phyloP scores from a whole-genome alignment of 2,329 filamentous ascomycete species.

The Cercospora beticola region DNA sequence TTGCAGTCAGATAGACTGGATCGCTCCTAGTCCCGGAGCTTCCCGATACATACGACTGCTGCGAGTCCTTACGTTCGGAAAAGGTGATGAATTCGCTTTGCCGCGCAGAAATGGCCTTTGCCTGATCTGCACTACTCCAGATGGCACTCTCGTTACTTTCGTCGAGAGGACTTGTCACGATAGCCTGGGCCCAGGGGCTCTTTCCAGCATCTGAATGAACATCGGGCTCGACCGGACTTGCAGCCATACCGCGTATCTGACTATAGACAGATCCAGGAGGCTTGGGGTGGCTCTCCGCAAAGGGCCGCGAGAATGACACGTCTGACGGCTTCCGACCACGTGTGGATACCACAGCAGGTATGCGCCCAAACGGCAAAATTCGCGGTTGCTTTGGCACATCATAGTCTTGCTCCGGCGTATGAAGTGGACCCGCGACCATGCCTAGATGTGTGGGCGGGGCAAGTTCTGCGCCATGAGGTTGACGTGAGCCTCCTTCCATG shows the following conservation, averaged over 20 bases:
- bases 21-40: constrained; percentile 58
- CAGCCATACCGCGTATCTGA: constrained; percentile 36
- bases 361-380: constrained; percentile 78
- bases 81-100: constrained; percentile 69
- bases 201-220: constrained; percentile 30
- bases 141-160: neutral
- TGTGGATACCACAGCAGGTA: constrained; percentile 75
- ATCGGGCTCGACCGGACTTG: constrained; percentile 32
- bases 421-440: constrained; percentile 24
- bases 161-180: neutral
- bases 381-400: constrained; percentile 41
- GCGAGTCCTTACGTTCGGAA: constrained; percentile 69
- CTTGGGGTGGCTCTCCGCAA: constrained; percentile 52
- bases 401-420: constrained; percentile 40
- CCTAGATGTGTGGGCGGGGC: neutral
- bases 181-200: constrained; percentile 16
- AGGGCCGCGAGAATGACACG: constrained; percentile 83
- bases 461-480: neutral
- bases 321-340: constrained; percentile 66
- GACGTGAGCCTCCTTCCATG: neutral
- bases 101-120: constrained; percentile 19
- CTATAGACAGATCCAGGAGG: constrained; percentile 33
- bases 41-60: constrained; percentile 61
- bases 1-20: constrained; percentile 43
- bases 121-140: neutral